Evolutionary conservation across 2,329 filamentous ascomycete species (phyloP).

Genomic region (Tolypocladium nubicola): DNA sequence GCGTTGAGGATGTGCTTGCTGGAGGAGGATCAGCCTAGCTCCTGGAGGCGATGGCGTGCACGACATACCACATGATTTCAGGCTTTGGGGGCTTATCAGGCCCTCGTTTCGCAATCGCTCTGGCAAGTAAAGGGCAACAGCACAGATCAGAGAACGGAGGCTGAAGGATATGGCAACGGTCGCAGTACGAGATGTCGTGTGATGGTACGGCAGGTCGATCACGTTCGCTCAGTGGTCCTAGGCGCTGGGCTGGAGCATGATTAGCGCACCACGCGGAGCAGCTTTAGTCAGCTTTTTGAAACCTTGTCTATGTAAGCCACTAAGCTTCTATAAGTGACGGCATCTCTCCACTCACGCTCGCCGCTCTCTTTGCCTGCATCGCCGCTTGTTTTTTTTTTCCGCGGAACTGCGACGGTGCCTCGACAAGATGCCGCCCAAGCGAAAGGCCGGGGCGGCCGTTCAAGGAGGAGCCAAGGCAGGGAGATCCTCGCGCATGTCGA

Average conservation of each 20-base stretch:
- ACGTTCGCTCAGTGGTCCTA: not conserved
- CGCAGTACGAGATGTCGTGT: not conserved
- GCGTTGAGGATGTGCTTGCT: slow-evolving; percentile 99
- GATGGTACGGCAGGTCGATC: not conserved
- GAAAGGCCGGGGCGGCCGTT: slow-evolving; percentile 48
- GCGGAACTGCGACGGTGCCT: slow-evolving; percentile 8
- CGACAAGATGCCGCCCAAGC: slow-evolving; percentile 54
- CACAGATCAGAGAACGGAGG: not conserved
- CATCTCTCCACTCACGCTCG: not conserved
- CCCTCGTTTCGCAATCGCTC: not conserved
- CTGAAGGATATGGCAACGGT: not conserved
- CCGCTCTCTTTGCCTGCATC: not conserved
- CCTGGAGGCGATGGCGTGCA: not conserved
- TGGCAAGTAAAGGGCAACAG: not conserved
- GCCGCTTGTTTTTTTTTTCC: not conserved
- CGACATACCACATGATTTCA: slow-evolving; percentile 25
- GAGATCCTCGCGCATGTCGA: slow-evolving; percentile 46
- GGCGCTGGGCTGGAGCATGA: not conserved
- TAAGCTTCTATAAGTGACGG: not conserved
- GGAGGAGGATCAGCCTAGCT: slow-evolving; percentile 1
- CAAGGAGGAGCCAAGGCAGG: slow-evolving; percentile 42
- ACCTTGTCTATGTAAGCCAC: not conserved
- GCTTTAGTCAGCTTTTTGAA: not conserved
- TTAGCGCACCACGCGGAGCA: not conserved
- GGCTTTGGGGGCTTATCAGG: too few species aligned